Evolutionary conservation across 129 eudicot species (phyloP).

Genomic region (Tagetes patula): DNA sequence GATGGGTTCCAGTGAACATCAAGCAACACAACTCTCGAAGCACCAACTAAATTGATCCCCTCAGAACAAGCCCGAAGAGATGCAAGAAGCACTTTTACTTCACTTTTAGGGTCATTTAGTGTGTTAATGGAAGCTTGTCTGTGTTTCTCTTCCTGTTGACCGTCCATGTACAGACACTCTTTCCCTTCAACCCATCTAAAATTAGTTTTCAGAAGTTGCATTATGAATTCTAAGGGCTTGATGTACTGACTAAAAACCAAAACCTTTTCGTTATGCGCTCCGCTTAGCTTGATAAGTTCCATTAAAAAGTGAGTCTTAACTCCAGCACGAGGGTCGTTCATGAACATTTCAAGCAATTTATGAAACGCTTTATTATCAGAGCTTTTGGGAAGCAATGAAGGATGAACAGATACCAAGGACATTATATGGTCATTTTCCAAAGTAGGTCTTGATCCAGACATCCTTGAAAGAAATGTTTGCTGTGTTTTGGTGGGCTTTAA

Average conservation of each 20-base stretch:
- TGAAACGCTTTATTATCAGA: conserved; percentile 6
- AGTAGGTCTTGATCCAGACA: background rate
- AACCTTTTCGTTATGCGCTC: conserved; percentile 45
- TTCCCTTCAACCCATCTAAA: conserved; percentile 56
- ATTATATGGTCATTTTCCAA: conserved; percentile 35
- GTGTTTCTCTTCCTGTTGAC: conserved; percentile 44
- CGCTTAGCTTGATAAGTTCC: conserved; percentile 51
- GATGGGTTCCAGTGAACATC: conserved; percentile 93
- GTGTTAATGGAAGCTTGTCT: conserved; percentile 44
- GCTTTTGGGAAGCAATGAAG: conserved; percentile 35
- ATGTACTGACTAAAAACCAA: conserved; percentile 61
- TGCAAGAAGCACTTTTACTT: conserved; percentile 54
- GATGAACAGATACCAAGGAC: conserved; percentile 70
- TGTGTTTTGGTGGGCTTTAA: conserved; percentile 60
- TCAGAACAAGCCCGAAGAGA: conserved; percentile 66
- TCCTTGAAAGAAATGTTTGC: conserved; percentile 32
- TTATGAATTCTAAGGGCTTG: conserved; percentile 40
- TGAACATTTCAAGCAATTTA: conserved; percentile 23
- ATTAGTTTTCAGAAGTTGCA: conserved; percentile 28
- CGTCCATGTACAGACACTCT: conserved; percentile 54
- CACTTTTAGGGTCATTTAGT: conserved; percentile 51
- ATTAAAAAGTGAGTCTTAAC: conserved; percentile 58
- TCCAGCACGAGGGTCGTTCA: conserved; percentile 40
- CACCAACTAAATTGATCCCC: conserved; percentile 79
- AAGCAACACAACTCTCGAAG: conserved; percentile 68